A percentile compares a stretch with the other conserved stretches of the same genome.
These are phyloP conservation scores for Microthyrium microscopicum DNA, from an alignment of 2,329 filamentous ascomycete species.

Conservation along the genomic window DNA sequence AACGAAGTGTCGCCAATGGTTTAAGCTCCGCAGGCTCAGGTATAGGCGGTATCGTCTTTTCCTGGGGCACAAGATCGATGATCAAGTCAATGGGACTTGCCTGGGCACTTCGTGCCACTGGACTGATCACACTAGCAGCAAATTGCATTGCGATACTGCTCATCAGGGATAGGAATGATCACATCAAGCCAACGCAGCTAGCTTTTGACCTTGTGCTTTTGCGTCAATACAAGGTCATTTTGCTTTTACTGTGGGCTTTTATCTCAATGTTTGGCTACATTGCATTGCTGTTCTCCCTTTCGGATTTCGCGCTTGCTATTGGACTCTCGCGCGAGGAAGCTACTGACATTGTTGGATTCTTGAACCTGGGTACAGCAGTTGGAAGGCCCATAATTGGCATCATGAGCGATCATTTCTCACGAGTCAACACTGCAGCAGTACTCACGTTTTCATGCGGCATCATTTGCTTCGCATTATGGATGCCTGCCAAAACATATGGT, in stretches of 20 bases:
- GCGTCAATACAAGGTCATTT: constrained; percentile 17
- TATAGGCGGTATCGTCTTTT: constrained; percentile 22
- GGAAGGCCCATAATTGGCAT: constrained; percentile 30
- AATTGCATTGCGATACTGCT: constrained; percentile 16
- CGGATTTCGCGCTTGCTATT: constrained; percentile 28
- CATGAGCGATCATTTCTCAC: constrained; percentile 27
- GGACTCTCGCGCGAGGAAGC: constrained; percentile 24
- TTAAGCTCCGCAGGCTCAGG: constrained; percentile 24
- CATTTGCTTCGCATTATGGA: constrained; percentile 28
- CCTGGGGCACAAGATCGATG: constrained; percentile 15
- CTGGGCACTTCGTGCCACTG: constrained; percentile 28
- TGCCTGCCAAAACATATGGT: constrained; percentile 26
- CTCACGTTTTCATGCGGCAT: constrained; percentile 25
- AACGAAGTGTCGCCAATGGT: constrained; percentile 24
- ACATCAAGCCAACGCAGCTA: constrained; percentile 18
- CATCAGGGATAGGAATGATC: constrained; percentile 19
- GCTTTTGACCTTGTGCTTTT: constrained; percentile 21
- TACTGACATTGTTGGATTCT: constrained; percentile 23
- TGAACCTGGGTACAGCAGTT: constrained; percentile 32
- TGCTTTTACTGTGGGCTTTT: constrained; percentile 27
- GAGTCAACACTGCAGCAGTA: constrained; percentile 25
- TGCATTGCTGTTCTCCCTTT: constrained; percentile 29
- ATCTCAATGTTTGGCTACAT: constrained; percentile 32
- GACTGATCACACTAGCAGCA: constrained; percentile 15
- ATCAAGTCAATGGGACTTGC: constrained; percentile 18